Evolutionary conservation across 164 flowering plant genomes (phyloP), one percentile per base, ranked within the genome.

Genomic region (Malania oleifera): DNA sequence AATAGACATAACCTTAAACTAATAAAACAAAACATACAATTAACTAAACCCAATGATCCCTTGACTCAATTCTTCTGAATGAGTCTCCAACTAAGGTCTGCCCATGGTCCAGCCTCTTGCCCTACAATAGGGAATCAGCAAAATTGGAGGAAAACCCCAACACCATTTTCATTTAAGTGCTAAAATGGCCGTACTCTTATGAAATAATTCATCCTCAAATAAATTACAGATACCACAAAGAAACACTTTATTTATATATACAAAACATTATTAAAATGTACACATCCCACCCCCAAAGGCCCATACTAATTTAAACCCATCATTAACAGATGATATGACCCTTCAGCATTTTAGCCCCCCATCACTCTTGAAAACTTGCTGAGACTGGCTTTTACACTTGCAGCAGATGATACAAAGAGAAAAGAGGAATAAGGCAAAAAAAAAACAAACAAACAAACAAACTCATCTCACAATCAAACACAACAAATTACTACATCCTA

Each of bases 221-320:
- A 52, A 38, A 53, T 56, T 56, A 61, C 54, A 50, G 1, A 26
- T 38, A 20, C 13, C 24, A 23, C 25, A 40, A 1, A 38, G 23
- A 56, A 31, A 46, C 23, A 25, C 51, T 56, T 67, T 61, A 61
- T 60, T 66, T 31, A 34, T 29, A 39, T 56, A 35, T 35, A 48
- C 48, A 54, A n/a, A n/a, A n/a, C n/a, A n/a, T n/a, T n/a, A n/a
- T 22, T 47, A 35, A 12, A 43, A 5, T 35, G 22, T 45, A 35
- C 53, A 58, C 44, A 37, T 18, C 9, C 17, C 63, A 48, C 45
- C 24, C 45, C 46, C 11, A 23, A 17, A 12, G 22, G n/a, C 25
- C n/a, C 14, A 22, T 20, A 6, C 22, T 40, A 8, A 40, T 15
- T 5, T 14, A 1, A 8, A 6, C 5, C 22, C 46, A 17, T 5